Evolutionary conservation across 225 moss, liverwort and hornwort species (phyloP), one percentile per base, ranked within the genome.

Genomic region (Climacium dendroides): DNA sequence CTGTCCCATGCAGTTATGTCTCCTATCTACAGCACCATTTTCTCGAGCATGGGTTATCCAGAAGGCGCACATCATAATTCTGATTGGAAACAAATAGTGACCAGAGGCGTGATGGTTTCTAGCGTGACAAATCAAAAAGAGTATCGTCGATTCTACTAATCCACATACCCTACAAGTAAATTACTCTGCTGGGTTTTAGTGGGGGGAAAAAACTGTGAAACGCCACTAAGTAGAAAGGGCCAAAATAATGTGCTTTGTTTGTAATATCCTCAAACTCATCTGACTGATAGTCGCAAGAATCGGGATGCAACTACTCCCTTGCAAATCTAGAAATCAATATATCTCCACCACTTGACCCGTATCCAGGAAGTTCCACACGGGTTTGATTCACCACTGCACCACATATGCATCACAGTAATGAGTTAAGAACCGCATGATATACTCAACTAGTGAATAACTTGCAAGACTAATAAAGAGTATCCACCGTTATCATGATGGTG

Each of bases 11-110:
- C 74, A 82, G 88, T 90, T 84, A 71, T 79, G 87, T 82, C 90
- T 89, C 92, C 92, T 90, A 92, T 88, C 89, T 90, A 92, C 92
- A 92, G 82, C 82, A 92, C 87, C 90, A 85, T 25, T 22, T 81
- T 53, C 87, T 89, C 78, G 82, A 86, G 85, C 81, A 69, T 61
- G 87, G 81, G 70, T 82, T 60, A 90, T 88, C 92, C 87, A 74
- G 89, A 89, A 88, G 88, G 86, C 58, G 65, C 81, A 88, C 71
- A 83, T 86, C 48, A 59, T 81, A 72, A 83, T 90, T 90, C 78
- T 92, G 90, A 90, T 87, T 72, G 84, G 86, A 90, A 92, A 84
- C 88, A 92, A 92, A 59, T 86, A 81, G 84, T 74, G 81, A 90
- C 84, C 52, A 63, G 63, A 90, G 43, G 83, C 79, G 86, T 87